Conservation (phyloP, 2,329 filamentous ascomycete species). For the Mariannaea elegans region DNA sequence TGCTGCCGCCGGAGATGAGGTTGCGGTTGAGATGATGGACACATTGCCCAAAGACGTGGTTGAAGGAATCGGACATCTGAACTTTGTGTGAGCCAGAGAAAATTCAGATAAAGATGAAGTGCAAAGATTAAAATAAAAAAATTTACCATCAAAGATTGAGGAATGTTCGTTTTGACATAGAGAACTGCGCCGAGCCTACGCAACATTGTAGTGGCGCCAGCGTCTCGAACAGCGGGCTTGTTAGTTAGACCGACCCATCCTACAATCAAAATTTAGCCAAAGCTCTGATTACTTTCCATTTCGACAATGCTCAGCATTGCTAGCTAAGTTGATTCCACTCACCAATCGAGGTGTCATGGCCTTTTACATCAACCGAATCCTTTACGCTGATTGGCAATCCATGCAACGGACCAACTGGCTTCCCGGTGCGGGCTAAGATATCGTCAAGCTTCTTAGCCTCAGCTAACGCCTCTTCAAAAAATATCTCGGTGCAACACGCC, state of each 20-base stretch:
- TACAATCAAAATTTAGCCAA: too few relatives aligned
- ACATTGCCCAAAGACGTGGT: slow-evolving; percentile 22
- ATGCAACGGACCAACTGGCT: slow-evolving; percentile 12
- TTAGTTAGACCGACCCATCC: slow-evolving; percentile 17
- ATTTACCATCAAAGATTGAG: slow-evolving; percentile 27
- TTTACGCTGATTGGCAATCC: slow-evolving; percentile 25
- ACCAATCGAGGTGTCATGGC: slow-evolving; percentile 11
- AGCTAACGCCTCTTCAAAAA: slow-evolving; percentile 12
- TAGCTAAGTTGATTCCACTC: too few relatives aligned
- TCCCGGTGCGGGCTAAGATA: slow-evolving; percentile 10
- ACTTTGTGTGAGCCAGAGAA: neutral
- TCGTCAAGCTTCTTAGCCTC: slow-evolving; percentile 10
- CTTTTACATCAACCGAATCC: slow-evolving; percentile 16
- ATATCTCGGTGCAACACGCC: slow-evolving; percentile 18
- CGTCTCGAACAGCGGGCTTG: neutral
- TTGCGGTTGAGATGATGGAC: slow-evolving; percentile 17
- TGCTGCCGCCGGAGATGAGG: slow-evolving; percentile 23
- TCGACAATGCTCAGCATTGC: too few relatives aligned
- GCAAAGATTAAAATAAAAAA: too few relatives aligned
- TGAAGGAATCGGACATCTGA: slow-evolving; percentile 24
- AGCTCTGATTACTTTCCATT: too few relatives aligned
- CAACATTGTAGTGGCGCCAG: slow-evolving; percentile 18
- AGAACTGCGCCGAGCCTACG: slow-evolving; percentile 15
- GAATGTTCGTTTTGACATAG: slow-evolving; percentile 28
- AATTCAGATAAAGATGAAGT: too few relatives aligned